Evolutionary conservation across 352 stramenopile genomes (phyloP).

Genomic region (Thalassiosira livingstoniorum): DNA sequence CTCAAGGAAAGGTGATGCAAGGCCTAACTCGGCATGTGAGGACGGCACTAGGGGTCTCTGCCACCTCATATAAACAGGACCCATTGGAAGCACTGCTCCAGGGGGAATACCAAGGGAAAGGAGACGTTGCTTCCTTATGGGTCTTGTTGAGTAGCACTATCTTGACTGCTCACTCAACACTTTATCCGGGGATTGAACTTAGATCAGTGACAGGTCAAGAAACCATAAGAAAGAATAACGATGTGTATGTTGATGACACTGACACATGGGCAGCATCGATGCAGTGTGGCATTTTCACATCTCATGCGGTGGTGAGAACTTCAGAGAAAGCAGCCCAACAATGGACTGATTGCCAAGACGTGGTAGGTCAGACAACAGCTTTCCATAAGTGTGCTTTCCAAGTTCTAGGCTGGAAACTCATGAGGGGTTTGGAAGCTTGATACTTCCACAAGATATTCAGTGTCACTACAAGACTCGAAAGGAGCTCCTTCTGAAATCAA

Average conservation of each 20-base stretch:
- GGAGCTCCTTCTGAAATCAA: background rate
- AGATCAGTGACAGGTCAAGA: background rate
- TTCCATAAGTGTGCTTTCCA: conserved; percentile 26
- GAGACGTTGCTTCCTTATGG: conserved; percentile 5
- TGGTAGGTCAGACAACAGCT: background rate
- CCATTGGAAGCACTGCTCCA: background rate
- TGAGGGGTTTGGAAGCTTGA: background rate
- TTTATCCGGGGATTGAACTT: background rate
- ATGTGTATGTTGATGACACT: background rate
- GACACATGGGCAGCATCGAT: background rate
- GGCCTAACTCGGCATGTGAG: background rate
- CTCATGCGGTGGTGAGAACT: background rate
- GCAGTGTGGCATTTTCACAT: background rate
- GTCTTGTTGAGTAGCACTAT: background rate
- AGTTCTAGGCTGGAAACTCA: conserved; percentile 1
- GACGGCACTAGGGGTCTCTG: background rate
- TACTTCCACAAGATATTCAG: background rate
- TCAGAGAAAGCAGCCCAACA: background rate
- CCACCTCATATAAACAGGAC: background rate
- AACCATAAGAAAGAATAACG: background rate
- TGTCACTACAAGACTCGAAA: background rate
- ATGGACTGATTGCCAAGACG: background rate
- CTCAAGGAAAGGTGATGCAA: background rate
- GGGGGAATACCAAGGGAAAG: conserved; percentile 8
- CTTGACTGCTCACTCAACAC: background rate